These are phyloP conservation scores for Aquilaria sinensis DNA, from an alignment of 345 rosid species.

Conservation along the genomic window DNA sequence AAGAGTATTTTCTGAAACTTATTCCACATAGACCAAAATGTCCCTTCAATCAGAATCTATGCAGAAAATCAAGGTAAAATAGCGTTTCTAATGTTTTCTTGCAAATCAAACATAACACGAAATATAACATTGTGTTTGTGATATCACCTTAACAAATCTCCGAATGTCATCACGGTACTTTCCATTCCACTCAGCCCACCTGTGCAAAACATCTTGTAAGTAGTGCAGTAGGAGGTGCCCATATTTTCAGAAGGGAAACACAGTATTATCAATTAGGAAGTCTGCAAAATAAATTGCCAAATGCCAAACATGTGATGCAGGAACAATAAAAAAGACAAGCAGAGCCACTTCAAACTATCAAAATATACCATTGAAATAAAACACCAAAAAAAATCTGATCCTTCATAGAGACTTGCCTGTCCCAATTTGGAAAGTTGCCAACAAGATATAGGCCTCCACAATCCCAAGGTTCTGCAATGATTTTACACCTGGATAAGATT, in stretches of 20 bases:
- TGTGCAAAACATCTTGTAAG: constrained; percentile 26
- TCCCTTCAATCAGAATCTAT: no score
- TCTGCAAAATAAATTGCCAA: constrained; percentile 4
- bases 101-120: no score
- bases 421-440: constrained; percentile 95
- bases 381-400: neutral
- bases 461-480: constrained; percentile 97
- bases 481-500: constrained; percentile 73
- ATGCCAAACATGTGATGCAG: neutral
- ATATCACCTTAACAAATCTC: constrained; percentile 73
- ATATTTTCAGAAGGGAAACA: neutral
- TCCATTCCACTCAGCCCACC: constrained; percentile 99
- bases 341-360: constrained; percentile 1
- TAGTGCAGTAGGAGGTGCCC: constrained; percentile 2
- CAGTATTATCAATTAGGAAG: neutral
- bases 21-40: no score
- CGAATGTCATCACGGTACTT: constrained; percentile 87
- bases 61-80: no score
- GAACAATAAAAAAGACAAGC: no score
- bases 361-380: neutral
- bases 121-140: neutral
- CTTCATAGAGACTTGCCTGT: constrained; percentile 40
- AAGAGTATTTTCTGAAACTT: no score
- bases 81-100: no score
- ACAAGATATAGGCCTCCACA: constrained; percentile 96